Base-by-base conservation (phyloP, 1,284 basidiomycete species). In the Boletus semigastroideus region DNA sequence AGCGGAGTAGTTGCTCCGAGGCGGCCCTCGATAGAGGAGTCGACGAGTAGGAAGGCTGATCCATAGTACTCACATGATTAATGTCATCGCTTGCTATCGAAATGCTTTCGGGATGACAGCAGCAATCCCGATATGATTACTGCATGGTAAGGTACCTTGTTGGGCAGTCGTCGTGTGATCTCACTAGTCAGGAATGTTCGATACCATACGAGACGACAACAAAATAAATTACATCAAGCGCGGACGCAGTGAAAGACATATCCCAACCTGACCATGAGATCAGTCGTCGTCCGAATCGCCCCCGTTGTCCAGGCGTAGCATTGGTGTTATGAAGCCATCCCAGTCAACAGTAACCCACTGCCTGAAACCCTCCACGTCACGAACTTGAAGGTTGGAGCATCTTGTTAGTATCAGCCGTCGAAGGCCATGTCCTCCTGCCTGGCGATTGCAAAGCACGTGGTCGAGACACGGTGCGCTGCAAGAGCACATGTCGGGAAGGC, bases 1-100 rank as follows among this genome's bases (percentile, higher is more conserved):
- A 73, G 73, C 44, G 67, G 67, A 30, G 59, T 58, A 25, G 16
- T 56, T 16, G 67, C 65, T 30, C 66, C 69, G 31, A 69, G 57
- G 50, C 67, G 68, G 12, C 65, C 46, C 0, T 54, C 63, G 34
- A 49, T 55, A 52, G 66, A 56, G 42, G 67, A 59, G 38, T 19
- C 51, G 51, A 51, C 56, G 39, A 36, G 31, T 22, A 57, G 33
- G 49, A 56, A 54, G 55, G 42, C 49, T 34, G 60, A 46, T 64
- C 60, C 70, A 70, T 70, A 57, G 48, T 64, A 68, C 48, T 22
- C 16, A 17, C 12, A 44, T 27, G 42, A 33, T 67, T 71, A 69
- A 70, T 70, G 52, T 46, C 60, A 53, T 57, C 47, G 45, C 45
- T 63, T 46, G 51, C 47, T 65, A 51, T 57, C 52, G 43, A 50